Conservation (phyloP, 306 rosid species). For the Corylus avellana region DNA sequence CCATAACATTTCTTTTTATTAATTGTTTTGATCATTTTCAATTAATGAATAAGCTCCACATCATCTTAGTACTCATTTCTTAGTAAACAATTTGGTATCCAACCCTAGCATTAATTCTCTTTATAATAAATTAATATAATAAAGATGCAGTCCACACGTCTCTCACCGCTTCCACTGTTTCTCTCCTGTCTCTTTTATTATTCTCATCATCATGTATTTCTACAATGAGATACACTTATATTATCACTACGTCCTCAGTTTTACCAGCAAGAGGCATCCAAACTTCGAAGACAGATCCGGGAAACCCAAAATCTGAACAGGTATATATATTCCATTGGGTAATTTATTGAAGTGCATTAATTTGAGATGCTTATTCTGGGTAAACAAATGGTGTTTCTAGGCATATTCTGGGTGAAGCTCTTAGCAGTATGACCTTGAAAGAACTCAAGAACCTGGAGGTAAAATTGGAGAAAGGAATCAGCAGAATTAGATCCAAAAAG, state of each 20-base stretch:
- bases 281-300: constrained; percentile 77
- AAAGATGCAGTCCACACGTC: too few relatives aligned
- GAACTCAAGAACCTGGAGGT: constrained; percentile 88
- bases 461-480: constrained; percentile 91
- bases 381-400: constrained; percentile 29
- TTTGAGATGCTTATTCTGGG: not conserved
- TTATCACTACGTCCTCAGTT: constrained; percentile 42
- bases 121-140: too few relatives aligned
- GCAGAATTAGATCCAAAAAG: constrained; percentile 89
- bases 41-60: too few relatives aligned
- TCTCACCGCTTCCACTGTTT: too few relatives aligned
- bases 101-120: too few relatives aligned
- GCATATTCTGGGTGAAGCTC: constrained; percentile 90
- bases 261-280: constrained; percentile 92
- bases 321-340: constrained; percentile 44
- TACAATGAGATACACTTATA: constrained; percentile 12
- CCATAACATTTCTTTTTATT: too few relatives aligned
- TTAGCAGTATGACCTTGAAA: constrained; percentile 64
- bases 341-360: not conserved
- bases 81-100: too few relatives aligned
- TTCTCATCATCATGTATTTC: too few relatives aligned
- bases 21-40: too few relatives aligned
- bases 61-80: too few relatives aligned
- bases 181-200: too few relatives aligned
- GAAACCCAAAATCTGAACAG: constrained; percentile 85